These are phyloP conservation scores for Phalaenopsis aphrodite DNA, from an alignment of 106 monocot species.

Conservation along the genomic window DNA sequence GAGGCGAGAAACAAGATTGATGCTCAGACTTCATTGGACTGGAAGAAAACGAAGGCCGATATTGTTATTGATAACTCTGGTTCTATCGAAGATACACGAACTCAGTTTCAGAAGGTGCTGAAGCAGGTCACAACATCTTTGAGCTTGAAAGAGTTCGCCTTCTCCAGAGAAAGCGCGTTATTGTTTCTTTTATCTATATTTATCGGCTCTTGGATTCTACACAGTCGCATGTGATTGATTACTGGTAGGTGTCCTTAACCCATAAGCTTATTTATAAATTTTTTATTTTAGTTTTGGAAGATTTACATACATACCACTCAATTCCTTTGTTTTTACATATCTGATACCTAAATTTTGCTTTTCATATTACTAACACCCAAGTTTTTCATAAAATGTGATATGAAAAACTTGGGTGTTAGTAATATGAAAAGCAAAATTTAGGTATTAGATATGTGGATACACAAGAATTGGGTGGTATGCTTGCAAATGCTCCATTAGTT, in stretches of 20 bases:
- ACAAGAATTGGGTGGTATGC: too few species aligned
- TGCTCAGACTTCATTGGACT: conserved; percentile 62
- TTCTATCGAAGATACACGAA: conserved; percentile 60
- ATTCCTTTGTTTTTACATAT: too few species aligned
- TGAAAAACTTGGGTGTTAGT: too few species aligned
- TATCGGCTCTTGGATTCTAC: conserved; percentile 26
- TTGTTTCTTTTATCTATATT: conserved; percentile 33
- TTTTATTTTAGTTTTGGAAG: background rate
- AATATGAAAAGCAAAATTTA: too few species aligned
- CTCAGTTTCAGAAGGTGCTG: conserved; percentile 53
- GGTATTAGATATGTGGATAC: too few species aligned
- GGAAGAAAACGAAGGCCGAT: conserved; percentile 68
- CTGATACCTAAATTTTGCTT: too few species aligned
- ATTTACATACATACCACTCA: background rate
- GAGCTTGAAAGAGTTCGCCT: conserved; percentile 50
- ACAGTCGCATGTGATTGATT: conserved; percentile 13
- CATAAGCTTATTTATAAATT: background rate
- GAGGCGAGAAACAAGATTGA: conserved; percentile 63
- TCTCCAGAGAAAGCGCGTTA: conserved; percentile 61
- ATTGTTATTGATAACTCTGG: conserved; percentile 88
- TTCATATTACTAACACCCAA: too few species aligned
- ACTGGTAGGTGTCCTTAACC: background rate
- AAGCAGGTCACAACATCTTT: conserved; percentile 36
- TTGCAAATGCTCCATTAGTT: too few species aligned
- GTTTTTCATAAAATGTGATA: too few species aligned